Percentiles rank a stretch among this genome's conserved stretches.
Evolutionary conservation across 2,329 filamentous ascomycete species (phyloP).

Genomic region (Pezicula radicicola): DNA sequence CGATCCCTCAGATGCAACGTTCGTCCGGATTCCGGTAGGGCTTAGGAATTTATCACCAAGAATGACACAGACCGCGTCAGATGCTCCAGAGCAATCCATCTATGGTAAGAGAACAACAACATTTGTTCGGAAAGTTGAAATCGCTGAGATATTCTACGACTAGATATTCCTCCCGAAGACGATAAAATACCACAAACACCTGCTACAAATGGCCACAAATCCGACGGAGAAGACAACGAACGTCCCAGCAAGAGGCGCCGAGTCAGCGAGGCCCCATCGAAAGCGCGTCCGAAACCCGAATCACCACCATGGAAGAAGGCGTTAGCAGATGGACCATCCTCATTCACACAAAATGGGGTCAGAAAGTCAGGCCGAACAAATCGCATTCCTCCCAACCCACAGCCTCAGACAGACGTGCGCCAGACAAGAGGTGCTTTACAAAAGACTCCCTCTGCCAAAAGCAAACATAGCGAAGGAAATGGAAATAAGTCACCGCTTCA

Average conservation of each 20-base stretch:
- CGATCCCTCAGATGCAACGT: conserved; percentile 53
- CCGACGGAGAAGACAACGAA: conserved; percentile 35
- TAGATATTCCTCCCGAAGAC: conserved; percentile 20
- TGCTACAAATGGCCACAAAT: conserved; percentile 23
- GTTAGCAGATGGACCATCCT: conserved; percentile 81
- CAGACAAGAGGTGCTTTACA: conserved; percentile 45
- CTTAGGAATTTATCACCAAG: conserved; percentile 20
- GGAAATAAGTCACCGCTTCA: conserved; percentile 12
- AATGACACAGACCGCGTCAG: conserved; percentile 32
- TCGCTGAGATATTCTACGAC: conserved; percentile 10
- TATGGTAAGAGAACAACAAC: conserved; percentile 17
- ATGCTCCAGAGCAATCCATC: conserved; percentile 26
- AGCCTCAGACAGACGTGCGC: conserved; percentile 47
- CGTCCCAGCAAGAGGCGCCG: conserved; percentile 65
- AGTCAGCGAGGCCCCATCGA: conserved; percentile 45
- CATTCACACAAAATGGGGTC: conserved; percentile 72
- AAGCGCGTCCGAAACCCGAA: conserved; percentile 47
- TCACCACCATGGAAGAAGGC: conserved; percentile 95
- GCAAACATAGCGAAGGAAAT: conserved; percentile 20
- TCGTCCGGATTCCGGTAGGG: conserved; percentile 50
- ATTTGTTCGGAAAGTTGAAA: conserved; percentile 1
- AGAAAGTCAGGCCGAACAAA: conserved; percentile 67
- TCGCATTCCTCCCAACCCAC: conserved; percentile 48
- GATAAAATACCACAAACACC: conserved; percentile 22
- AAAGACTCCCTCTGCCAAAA: conserved; percentile 23